Percentiles rank a stretch among this genome's conserved stretches.
phyloP scores from a whole-genome alignment of 768 basidiomycete genomes.

The Russula virescens region DNA sequence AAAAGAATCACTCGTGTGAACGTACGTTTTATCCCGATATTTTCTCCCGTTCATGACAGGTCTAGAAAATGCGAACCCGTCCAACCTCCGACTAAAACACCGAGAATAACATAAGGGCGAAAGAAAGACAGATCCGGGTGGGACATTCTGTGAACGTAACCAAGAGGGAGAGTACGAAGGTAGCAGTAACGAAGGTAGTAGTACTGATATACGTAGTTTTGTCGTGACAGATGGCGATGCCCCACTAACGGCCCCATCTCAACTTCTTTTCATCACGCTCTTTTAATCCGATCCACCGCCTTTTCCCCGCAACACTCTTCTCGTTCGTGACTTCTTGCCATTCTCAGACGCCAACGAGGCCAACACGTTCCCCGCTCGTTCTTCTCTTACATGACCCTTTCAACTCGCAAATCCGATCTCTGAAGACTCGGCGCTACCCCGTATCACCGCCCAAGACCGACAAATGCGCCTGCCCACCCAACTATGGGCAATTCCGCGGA shows the following conservation, averaged over 20 bases:
- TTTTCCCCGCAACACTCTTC: slow-evolving; percentile 1
- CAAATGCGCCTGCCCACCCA: neutral
- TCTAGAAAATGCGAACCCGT: neutral
- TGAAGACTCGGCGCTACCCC: neutral
- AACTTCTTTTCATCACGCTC: neutral
- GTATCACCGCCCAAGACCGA: neutral
- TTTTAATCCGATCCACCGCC: neutral
- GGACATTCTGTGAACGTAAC: slow-evolving; percentile 18
- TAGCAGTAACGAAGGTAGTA: too few relatives aligned
- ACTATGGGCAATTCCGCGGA: neutral
- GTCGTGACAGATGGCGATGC: neutral
- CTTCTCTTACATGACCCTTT: neutral
- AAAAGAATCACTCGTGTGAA: neutral
- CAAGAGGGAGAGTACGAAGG: neutral
- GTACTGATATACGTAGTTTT: neutral
- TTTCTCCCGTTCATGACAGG: neutral
- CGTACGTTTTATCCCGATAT: neutral
- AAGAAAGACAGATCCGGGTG: neutral
- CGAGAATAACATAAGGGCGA: neutral
- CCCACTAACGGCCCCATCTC: neutral
- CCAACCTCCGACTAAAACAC: neutral
- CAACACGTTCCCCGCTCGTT: neutral
- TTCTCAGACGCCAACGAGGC: neutral
- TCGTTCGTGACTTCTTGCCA: neutral
- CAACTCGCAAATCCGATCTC: neutral